Base-by-base conservation (phyloP, 108 stramenopile species). In the Discostella stelligeroides region DNA sequence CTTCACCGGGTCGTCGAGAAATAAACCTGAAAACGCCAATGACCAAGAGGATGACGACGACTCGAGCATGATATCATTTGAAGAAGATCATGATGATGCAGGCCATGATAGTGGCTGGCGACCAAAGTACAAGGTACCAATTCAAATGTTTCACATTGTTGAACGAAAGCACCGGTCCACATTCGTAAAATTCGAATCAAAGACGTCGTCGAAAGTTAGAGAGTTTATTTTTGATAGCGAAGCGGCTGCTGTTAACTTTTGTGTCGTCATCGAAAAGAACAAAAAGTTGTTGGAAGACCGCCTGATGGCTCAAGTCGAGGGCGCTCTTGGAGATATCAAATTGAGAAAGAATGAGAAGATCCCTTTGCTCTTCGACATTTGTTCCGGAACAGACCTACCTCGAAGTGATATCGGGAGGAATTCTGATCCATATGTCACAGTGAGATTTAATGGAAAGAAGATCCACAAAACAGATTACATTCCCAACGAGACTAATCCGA, bases 281-380 rank as follows among this genome's bases (percentile, higher is more conserved):
- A 76, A 84, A 47, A 63, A 60, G 9, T 29, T 68, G 5, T 76
- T 88, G 49, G 63, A 75, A 27, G 48, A 62, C 10, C 80, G 87
- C 12, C 40, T 60, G 20, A 67, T 82, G 43, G 50, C 34, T 10
- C 75, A 77, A 13, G 39, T 92, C 29, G 37, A 80, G 47, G 59
- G 47, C 1, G 65, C 79, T 5, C 51, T 88, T 38, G 70, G 69
- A 23, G 86, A 81, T 1, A 84, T 87, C 41, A 61, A 71, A 12
- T 25, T 88, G 17, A 60, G 71, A 25, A 63, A 79, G 21, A 73
- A 63, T 54, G 88, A 88, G 48, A 20, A 67, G 59, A 28, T 81
- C 23, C 59, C 63, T 27, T 63, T 91, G 10, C 50, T 94, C 37
- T 45, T 91, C 24, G 92, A 94, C 60, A 87, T 94, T 70, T 87